Conservation (phyloP, 306 rosid species). For the Vicia villosa region DNA sequence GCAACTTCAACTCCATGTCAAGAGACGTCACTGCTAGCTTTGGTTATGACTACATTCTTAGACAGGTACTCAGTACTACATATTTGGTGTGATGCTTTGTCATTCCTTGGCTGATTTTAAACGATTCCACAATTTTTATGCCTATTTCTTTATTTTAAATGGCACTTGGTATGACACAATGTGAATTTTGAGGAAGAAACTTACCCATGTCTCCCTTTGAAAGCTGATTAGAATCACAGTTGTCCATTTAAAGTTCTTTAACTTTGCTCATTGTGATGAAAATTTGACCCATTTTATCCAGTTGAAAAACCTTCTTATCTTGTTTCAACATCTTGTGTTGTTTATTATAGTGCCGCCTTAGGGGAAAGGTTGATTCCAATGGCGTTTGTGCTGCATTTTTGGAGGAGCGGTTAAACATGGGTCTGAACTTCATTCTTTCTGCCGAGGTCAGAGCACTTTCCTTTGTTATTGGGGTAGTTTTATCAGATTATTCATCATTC, state of each 20-base stretch:
- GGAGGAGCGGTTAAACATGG: conserved; percentile 83
- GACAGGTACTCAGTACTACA: conserved; percentile 57
- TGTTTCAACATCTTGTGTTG: conserved; percentile 31
- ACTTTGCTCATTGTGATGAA: not conserved
- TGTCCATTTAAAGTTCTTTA: conserved; percentile 21
- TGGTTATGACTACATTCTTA: conserved; percentile 94
- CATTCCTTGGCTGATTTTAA: conserved; percentile 14
- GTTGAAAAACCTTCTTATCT: conserved; percentile 18
- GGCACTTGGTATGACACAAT: not conserved
- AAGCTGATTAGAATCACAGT: conserved; percentile 12
- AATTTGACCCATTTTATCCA: not conserved
- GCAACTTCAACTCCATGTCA: conserved; percentile 72
- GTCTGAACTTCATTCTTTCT: conserved; percentile 58
- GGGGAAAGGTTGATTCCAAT: conserved; percentile 92
- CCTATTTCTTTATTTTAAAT: conserved; percentile 8
- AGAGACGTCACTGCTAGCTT: conserved; percentile 82
- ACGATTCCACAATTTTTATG: not conserved
- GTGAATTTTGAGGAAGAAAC: not conserved
- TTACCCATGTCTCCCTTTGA: not conserved
- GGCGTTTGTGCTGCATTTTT: conserved; percentile 70
- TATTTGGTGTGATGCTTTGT: too few relatives aligned
- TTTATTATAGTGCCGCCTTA: conserved; percentile 70
- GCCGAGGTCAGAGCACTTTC: conserved; percentile 48
- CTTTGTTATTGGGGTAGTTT: not conserved
- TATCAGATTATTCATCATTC: not conserved